phyloP scores from a whole-genome alignment of 768 basidiomycete species.

The Naganishia antarctica region DNA sequence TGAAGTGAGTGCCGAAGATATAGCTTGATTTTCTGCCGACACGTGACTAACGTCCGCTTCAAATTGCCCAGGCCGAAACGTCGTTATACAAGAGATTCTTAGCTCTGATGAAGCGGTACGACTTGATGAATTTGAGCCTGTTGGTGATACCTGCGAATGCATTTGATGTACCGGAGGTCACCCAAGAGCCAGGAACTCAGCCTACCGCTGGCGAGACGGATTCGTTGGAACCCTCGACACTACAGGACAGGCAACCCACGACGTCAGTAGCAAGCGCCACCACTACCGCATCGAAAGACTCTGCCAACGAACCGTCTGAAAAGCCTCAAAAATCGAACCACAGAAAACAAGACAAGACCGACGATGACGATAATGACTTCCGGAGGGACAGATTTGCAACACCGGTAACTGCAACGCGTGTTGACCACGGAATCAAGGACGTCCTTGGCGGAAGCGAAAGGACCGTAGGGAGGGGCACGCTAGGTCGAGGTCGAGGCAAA shows the following conservation, averaged over 20 bases:
- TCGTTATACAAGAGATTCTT: conserved; percentile 86
- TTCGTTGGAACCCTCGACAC: neutral
- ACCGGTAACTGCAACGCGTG: conserved; percentile 11
- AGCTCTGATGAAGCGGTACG: conserved; percentile 70
- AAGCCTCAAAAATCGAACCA: neutral
- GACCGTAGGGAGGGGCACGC: neutral
- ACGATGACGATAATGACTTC: conserved; percentile 7
- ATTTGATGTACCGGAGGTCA: neutral
- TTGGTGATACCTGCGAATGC: conserved; percentile 55
- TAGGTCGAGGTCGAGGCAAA: conserved; percentile 4
- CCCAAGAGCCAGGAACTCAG: neutral
- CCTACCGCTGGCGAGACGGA: neutral
- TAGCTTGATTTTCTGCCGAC: neutral
- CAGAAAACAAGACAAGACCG: neutral
- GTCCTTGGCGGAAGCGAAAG: neutral
- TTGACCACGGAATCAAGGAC: neutral
- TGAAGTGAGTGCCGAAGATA: conserved; percentile 51
- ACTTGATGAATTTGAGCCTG: conserved; percentile 75
- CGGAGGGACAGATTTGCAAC: conserved; percentile 7
- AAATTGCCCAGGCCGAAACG: conserved; percentile 62
- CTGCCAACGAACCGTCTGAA: conserved; percentile 5
- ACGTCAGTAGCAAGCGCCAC: neutral
- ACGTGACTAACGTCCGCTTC: neutral
- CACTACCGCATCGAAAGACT: neutral
- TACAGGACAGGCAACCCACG: neutral